Conservation (phyloP, 176 grass and related monocot species). For the Raddia guianensis region DNA sequence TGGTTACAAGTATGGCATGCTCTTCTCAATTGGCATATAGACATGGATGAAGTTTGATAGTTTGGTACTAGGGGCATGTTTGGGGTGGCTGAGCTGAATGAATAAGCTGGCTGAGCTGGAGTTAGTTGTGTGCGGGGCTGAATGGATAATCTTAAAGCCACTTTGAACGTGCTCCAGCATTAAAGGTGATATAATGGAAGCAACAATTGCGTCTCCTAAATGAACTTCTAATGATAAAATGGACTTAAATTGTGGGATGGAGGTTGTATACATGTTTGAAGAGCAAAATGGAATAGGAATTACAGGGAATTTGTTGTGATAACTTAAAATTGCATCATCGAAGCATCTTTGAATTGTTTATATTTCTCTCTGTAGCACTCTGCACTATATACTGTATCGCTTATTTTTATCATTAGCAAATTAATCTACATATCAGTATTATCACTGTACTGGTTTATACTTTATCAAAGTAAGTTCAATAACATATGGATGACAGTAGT, state of each 20-base stretch:
- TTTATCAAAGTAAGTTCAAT: neutral
- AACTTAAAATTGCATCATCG: neutral
- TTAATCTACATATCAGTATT: constrained; percentile 21
- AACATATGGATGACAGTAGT: neutral
- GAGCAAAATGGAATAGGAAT: neutral
- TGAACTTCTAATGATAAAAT: no score
- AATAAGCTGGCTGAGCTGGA: no score
- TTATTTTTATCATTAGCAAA: neutral
- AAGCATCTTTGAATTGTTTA: neutral
- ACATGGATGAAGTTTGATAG: neutral
- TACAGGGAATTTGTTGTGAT: neutral
- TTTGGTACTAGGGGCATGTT: no score
- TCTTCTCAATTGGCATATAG: constrained; percentile 2
- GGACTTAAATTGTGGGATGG: no score
- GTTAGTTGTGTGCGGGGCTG: no score
- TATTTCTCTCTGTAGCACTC: constrained; percentile 13
- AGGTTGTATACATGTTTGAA: neutral
- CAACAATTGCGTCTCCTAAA: no score
- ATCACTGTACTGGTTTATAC: constrained; percentile 4
- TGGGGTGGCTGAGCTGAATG: no score
- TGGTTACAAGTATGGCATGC: neutral
- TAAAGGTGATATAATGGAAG: no score
- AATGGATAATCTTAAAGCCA: no score
- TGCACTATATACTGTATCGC: neutral
- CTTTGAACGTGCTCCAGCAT: no score